Conservation (phyloP, 1,139 yeast genomes). For the Candida sanyaensis region DNA sequence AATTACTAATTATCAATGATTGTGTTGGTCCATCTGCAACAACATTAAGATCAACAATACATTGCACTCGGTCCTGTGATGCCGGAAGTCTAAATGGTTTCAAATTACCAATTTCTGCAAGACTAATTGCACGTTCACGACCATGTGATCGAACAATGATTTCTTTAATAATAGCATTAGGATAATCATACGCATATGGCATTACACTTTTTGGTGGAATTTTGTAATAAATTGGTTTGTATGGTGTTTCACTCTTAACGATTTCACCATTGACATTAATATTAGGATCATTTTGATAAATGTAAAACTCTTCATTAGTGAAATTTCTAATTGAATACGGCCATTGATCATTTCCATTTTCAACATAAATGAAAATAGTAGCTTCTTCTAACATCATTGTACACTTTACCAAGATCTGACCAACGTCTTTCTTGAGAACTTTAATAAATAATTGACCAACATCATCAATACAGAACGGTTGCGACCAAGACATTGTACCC, state of each 20-base stretch:
- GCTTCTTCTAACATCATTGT: slow-evolving; percentile 79
- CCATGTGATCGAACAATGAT: slow-evolving; percentile 72
- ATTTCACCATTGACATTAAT: slow-evolving; percentile 72
- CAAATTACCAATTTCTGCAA: slow-evolving; percentile 90
- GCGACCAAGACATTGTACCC: slow-evolving; percentile 65
- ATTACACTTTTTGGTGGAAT: slow-evolving; percentile 90
- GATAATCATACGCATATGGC: slow-evolving; percentile 99
- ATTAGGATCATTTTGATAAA: slow-evolving; percentile 85
- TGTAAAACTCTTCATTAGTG: slow-evolving; percentile 78
- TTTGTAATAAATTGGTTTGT: slow-evolving; percentile 73
- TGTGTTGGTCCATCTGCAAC: slow-evolving; percentile 97
- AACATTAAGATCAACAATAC: slow-evolving; percentile 82
- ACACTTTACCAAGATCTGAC: slow-evolving; percentile 70
- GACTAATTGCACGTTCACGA: slow-evolving; percentile 73
- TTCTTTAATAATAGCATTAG: slow-evolving; percentile 86
- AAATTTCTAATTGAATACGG: slow-evolving; percentile 91
- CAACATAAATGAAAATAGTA: slow-evolving; percentile 73
- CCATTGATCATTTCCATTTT: slow-evolving; percentile 80
- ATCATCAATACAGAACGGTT: slow-evolving; percentile 83
- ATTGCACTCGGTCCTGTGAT: slow-evolving; percentile 40
- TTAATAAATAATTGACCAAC: slow-evolving; percentile 81
- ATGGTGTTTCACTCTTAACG: slow-evolving; percentile 47
- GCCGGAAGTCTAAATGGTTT: slow-evolving; percentile 81
- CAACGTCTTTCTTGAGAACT: slow-evolving; percentile 59
- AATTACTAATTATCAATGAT: slow-evolving; percentile 78